Conservation (phyloP, 257 asterid species). For the Sherardia arvensis region DNA sequence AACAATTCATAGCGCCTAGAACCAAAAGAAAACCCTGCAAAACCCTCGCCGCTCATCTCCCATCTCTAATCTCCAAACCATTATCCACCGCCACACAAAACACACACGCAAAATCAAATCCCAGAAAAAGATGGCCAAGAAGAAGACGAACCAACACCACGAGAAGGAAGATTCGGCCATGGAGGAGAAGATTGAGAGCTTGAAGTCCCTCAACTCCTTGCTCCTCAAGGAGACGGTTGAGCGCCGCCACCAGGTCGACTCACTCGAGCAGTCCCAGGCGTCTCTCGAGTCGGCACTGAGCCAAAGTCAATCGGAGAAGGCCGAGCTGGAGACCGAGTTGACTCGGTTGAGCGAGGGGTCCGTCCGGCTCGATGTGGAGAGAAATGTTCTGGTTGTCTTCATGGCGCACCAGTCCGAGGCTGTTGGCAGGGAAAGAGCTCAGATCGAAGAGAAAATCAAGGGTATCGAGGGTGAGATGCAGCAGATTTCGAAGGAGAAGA, state of each 20-base stretch:
- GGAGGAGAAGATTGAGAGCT: constrained; percentile 24
- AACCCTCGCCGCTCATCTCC: constrained; percentile 32
- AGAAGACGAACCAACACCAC: constrained; percentile 15
- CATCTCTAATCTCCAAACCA: constrained; percentile 18
- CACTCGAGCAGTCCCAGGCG: constrained; percentile 34
- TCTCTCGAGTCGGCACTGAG: constrained; percentile 40
- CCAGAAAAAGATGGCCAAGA: constrained; percentile 21
- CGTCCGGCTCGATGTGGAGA: constrained; percentile 44
- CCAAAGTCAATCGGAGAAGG: constrained; percentile 42
- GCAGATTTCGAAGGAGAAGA: constrained; percentile 23
- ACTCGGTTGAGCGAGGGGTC: constrained; percentile 33
- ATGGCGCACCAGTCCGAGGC: constrained; percentile 36
- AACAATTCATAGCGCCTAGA: background rate
- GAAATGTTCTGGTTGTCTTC: constrained; percentile 39
- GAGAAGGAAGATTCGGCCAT: constrained; percentile 8
- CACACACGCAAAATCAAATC: background rate
- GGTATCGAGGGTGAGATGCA: constrained; percentile 35
- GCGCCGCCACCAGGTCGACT: constrained; percentile 59
- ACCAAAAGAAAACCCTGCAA: constrained; percentile 17
- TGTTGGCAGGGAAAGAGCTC: constrained; percentile 22
- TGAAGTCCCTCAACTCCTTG: constrained; percentile 52
- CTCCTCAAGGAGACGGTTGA: constrained; percentile 58
- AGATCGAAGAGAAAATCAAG: constrained; percentile 18
- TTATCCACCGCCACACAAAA: background rate
- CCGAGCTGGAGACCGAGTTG: constrained; percentile 33